A percentile compares a stretch with the other conserved stretches of the same genome.
These are phyloP conservation scores for Daldinia decipiens DNA, from an alignment of 495 filamentous ascomycete genomes.

Conservation along the genomic window DNA sequence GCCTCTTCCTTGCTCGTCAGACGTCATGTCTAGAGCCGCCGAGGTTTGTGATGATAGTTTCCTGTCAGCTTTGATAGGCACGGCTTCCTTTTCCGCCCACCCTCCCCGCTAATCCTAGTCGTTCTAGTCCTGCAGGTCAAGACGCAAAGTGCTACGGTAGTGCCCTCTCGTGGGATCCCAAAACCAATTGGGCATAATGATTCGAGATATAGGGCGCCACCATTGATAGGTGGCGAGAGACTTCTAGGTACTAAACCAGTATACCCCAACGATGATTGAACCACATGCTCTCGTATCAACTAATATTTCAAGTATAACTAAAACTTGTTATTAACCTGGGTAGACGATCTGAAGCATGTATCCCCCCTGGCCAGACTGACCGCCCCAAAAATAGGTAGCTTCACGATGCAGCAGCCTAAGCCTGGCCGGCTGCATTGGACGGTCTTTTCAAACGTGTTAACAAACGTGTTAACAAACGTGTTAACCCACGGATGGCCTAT, in stretches of 20 bases:
- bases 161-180: constrained; percentile 14
- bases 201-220: constrained; percentile 9
- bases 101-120: constrained; percentile 25
- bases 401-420: constrained; percentile 17
- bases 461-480: no score
- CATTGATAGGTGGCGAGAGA: background rate
- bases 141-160: constrained; percentile 27
- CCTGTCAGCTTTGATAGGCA: constrained; percentile 35
- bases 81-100: constrained; percentile 30
- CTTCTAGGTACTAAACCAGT: background rate
- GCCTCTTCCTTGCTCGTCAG: constrained; percentile 32
- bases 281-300: background rate
- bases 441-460: background rate
- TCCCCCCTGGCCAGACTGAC: background rate
- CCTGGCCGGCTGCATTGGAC: constrained; percentile 10
- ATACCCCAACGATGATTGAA: background rate
- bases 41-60: constrained; percentile 35
- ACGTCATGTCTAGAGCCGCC: constrained; percentile 38
- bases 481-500: background rate
- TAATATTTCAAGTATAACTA: background rate
- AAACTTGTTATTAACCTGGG: background rate
- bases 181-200: constrained; percentile 17
- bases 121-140: constrained; percentile 36
- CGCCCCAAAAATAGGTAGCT: background rate
- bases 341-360: background rate